Base-by-base conservation (phyloP, 371 early-diverging fungal genomes). In the Mucor sp. region DNA sequence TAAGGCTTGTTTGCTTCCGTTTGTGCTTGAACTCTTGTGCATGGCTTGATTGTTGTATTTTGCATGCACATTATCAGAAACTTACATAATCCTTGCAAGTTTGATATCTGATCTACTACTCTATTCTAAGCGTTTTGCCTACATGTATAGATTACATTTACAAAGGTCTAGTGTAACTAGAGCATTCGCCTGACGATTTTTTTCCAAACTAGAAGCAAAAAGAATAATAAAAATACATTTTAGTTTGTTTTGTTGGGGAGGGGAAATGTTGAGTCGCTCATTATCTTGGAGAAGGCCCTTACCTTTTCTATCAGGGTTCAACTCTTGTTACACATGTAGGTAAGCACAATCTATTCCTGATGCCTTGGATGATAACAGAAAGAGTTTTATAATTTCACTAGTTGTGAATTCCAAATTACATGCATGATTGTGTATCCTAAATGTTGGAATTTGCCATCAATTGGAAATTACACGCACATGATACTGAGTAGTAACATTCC, bases 291-390 rank as follows among this genome's bases (percentile, higher is more conserved):
- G 37, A 47, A 21, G 50, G 9, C 50, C 50, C 25, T 50, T 23
- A 50, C 50, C 50, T 50, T 50, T 50, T 50, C 50, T 50, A 50
- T 50, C 50, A 50, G 50, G 50, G 50, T 50, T 50, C 50, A 50
- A 50, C 25, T 25, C 25, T 12, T 23, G 50, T 50, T 50, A 50
- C 50, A 50, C 50, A 25, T 37, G 37, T 37, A 14, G 14, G 4
- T 14, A 50, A 50, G 47, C 8, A 8, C 7, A 9, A 23, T 48
- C 48, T 48, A 25, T 25, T 50, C 14, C 6, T 14, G 44, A 43
- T n/a, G 44, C 15, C 15, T 6, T 43, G 15, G 6, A 47, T 47
- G 47, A 47, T 47, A 19, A 19, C 47, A 21, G 47, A 8, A 47
- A 47, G 19, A 44, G 19, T 44, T 44, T 4, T 44, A 44, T 44